phyloP scores from a whole-genome alignment of 495 filamentous ascomycete species.

The Daldinia decipiens region DNA sequence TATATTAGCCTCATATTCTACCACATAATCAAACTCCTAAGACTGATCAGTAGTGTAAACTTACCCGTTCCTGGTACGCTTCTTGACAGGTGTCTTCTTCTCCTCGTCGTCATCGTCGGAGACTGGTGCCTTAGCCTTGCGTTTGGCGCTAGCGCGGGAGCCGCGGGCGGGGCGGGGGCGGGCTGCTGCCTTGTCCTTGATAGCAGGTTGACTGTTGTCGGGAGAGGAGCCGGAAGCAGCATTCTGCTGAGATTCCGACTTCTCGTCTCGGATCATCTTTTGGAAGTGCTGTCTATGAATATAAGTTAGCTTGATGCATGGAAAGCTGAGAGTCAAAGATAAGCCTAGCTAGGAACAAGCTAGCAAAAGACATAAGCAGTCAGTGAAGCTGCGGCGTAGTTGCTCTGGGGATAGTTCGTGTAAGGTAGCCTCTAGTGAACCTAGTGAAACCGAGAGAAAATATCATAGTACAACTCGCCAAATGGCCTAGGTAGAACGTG shows the following conservation, averaged over 20 bases:
- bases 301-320: conserved; percentile 10
- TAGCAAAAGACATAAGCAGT: background rate
- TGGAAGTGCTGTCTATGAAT: conserved; percentile 31
- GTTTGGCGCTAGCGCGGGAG: background rate
- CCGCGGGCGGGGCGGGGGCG: background rate
- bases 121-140: background rate
- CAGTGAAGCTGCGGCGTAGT: background rate
- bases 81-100: background rate
- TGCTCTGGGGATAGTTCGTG: background rate
- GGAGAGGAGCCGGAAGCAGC: background rate
- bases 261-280: conserved; percentile 6
- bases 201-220: background rate
- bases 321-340: background rate
- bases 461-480: background rate
- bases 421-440: background rate
- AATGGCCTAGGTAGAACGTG: background rate
- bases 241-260: background rate
- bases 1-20: conserved; percentile 3
- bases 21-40: background rate
- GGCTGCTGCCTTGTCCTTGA: background rate
- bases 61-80: conserved; percentile 18
- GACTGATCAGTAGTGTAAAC: background rate
- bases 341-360: background rate
- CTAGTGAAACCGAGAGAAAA: background rate
- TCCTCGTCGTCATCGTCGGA: conserved; percentile 10